phyloP scores from a whole-genome alignment of 1,284 basidiomycete species.

The Ceratobasidium sp. region DNA sequence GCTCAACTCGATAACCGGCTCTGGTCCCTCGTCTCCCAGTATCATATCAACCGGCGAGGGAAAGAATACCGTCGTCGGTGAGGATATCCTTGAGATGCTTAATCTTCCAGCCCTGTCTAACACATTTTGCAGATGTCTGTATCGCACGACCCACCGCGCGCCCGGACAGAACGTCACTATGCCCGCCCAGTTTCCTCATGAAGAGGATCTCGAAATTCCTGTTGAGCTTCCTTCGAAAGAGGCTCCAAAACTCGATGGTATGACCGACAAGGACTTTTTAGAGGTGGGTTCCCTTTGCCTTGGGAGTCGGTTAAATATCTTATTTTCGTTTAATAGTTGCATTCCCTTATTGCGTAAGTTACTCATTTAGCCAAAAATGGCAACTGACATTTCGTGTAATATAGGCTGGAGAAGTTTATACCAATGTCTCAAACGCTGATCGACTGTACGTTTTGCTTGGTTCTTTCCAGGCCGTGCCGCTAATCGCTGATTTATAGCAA shows the following conservation, averaged over 20 bases:
- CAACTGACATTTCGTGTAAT: slow-evolving; percentile 39
- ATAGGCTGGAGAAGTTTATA: slow-evolving; percentile 75
- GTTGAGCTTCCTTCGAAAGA: slow-evolving; percentile 27
- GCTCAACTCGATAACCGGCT: slow-evolving; percentile 51
- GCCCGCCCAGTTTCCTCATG: slow-evolving; percentile 46
- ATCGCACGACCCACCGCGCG: slow-evolving; percentile 42
- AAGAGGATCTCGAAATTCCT: slow-evolving; percentile 10
- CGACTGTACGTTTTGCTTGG: slow-evolving; percentile 60
- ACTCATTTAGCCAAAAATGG: not conserved
- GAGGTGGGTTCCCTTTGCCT: slow-evolving; percentile 57
- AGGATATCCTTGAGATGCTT: not conserved
- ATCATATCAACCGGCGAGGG: slow-evolving; percentile 43
- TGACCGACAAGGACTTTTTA: slow-evolving; percentile 62
- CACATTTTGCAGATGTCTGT: slow-evolving; percentile 46
- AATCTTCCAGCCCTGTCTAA: not conserved
- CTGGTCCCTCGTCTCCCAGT: slow-evolving; percentile 50
- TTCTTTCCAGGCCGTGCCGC: slow-evolving; percentile 54
- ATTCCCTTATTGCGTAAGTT: slow-evolving; percentile 68
- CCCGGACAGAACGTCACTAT: slow-evolving; percentile 48
- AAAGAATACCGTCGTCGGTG: slow-evolving; percentile 50
- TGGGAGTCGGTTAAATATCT: not conserved
- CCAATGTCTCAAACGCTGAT: slow-evolving; percentile 70
- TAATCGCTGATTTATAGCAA: slow-evolving; percentile 56
- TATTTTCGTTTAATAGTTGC: slow-evolving; percentile 59
- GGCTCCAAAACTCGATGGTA: slow-evolving; percentile 50